Percentiles rank a stretch among this genome's conserved stretches.
Evolutionary conservation across 768 basidiomycete species (phyloP).

Genomic region (Calocera viscosa): DNA sequence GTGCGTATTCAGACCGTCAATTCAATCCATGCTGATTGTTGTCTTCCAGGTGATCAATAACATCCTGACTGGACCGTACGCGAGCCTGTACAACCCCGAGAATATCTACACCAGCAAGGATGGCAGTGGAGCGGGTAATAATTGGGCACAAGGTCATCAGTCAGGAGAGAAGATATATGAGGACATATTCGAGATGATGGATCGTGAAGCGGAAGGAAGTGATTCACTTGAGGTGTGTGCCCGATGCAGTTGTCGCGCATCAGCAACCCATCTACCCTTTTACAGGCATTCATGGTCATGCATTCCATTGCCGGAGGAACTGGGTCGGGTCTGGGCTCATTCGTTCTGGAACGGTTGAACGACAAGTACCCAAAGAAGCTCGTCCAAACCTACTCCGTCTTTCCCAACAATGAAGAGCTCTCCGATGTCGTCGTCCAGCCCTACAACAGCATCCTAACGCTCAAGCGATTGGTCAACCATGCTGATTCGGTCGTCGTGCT

Average conservation of each 20-base stretch:
- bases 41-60: constrained; percentile 78
- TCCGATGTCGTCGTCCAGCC: constrained; percentile 97
- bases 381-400: constrained; percentile 98
- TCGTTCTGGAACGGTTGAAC: constrained; percentile 86
- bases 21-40: constrained; percentile 7
- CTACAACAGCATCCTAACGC: constrained; percentile 86
- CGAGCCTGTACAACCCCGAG: constrained; percentile 88
- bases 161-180: constrained; percentile 86
- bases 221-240: constrained; percentile 78
- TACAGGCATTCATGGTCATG: constrained; percentile 93
- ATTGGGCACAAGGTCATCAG: constrained; percentile 93
- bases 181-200: constrained; percentile 98
- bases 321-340: constrained; percentile 96
- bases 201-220: constrained; percentile 93
- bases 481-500: constrained; percentile 96
- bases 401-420: constrained; percentile 76
- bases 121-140: constrained; percentile 98
- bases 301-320: constrained; percentile 99
- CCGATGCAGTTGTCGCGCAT: too few species aligned
- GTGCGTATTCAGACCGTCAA: too few species aligned
- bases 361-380: constrained; percentile 99
- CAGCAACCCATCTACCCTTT: not conserved
- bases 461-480: constrained; percentile 88
- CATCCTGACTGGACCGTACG: constrained; percentile 78
- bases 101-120: constrained; percentile 94